phyloP scores from a whole-genome alignment of 768 basidiomycete genomes.

The Coprinellus aureogranulatus region DNA sequence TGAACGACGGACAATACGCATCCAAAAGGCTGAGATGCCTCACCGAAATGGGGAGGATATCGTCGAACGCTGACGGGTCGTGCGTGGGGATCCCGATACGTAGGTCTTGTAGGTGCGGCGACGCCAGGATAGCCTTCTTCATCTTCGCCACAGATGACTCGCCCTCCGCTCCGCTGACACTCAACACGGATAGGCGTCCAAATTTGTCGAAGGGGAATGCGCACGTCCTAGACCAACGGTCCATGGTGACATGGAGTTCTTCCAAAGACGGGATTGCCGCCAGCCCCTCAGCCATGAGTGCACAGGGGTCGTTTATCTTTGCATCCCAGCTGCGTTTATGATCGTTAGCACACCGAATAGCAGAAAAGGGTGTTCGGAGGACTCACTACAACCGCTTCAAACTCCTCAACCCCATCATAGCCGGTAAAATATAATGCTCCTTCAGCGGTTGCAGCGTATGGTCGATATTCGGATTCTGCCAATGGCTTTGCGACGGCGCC shows the following conservation, averaged over 20 bases:
- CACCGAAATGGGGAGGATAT: no score
- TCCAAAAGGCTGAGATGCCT: no score
- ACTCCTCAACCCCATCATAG: slow-evolving; percentile 2
- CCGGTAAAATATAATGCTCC: slow-evolving; percentile 4
- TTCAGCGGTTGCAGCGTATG: neutral
- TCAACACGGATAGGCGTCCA: neutral
- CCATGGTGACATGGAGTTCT: slow-evolving; percentile 3
- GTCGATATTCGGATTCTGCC: slow-evolving; percentile 5
- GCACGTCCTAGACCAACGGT: slow-evolving; percentile 1
- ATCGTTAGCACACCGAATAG: neutral
- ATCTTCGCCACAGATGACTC: no score
- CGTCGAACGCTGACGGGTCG: no score
- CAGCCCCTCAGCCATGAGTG: slow-evolving; percentile 3
- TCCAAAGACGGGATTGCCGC: neutral
- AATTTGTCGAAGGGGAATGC: slow-evolving; percentile 10
- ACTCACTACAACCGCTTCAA: slow-evolving; percentile 4
- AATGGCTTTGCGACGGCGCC: slow-evolving; percentile 4
- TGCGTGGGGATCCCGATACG: no score
- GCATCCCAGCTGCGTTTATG: slow-evolving; percentile 4
- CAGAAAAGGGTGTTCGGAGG: neutral
- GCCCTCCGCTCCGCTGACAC: no score
- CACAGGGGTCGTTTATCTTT: slow-evolving; percentile 7
- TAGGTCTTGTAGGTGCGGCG: no score
- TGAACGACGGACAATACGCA: no score
- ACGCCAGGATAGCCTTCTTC: neutral